Percentiles rank a stretch among this genome's conserved stretches.
Conservation (phyloP, 1,284 basidiomycete species). For the Cutaneotrichosporon sp. region DNA sequence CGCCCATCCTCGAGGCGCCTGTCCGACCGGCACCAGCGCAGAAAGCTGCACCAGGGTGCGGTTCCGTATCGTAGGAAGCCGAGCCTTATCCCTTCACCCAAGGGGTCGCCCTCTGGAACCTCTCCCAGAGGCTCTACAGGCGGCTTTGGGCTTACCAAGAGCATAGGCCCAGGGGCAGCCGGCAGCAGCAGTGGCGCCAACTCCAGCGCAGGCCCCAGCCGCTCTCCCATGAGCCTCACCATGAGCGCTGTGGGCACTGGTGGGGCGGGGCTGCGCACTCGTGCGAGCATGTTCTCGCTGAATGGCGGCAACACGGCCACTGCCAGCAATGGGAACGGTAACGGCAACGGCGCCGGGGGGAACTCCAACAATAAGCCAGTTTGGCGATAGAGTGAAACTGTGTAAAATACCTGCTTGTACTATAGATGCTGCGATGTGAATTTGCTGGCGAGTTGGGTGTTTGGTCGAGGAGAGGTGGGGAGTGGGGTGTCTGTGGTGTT, state of each 20-base stretch:
- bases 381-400: constrained; percentile 1
- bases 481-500: no score
- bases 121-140: constrained; percentile 12
- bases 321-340: no score
- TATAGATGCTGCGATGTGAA: neutral
- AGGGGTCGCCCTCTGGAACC: constrained; percentile 11
- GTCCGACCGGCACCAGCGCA: constrained; percentile 17
- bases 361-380: neutral
- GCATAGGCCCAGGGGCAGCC: neutral
- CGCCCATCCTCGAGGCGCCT: constrained; percentile 9
- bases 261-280: constrained; percentile 7
- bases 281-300: constrained; percentile 7
- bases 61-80: constrained; percentile 19
- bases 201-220: neutral
- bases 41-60: constrained; percentile 18
- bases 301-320: neutral
- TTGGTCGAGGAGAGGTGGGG: no score
- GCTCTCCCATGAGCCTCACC: neutral
- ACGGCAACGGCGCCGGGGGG: neutral
- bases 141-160: constrained; percentile 3
- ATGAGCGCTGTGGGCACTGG: constrained; percentile 4
- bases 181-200: neutral
- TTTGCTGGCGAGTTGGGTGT: no score
- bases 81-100: constrained; percentile 18
- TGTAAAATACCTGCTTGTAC: neutral